Percentiles rank a stretch among this genome's conserved stretches.
phyloP scores from a whole-genome alignment of 176 grass and related monocot genomes.

The Hyparrhenia diplandra region DNA sequence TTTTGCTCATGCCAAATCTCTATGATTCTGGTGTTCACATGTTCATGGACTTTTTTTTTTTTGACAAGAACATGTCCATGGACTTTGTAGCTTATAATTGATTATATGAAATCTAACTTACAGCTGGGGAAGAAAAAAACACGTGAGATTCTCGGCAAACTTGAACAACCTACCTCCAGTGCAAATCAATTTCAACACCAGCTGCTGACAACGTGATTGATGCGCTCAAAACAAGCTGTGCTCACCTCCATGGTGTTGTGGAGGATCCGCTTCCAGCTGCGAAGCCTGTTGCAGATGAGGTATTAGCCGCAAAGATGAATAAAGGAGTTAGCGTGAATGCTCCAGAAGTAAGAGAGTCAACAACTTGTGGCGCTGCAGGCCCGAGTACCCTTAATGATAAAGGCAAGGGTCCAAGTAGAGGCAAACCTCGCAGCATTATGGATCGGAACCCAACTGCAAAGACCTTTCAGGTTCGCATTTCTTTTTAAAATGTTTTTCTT shows the following conservation, averaged over 20 bases:
- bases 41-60: too few relatives aligned
- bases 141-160: slow-evolving; percentile 7
- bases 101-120: too few relatives aligned
- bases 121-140: slow-evolving; percentile 32
- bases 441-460: slow-evolving; percentile 52
- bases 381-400: slow-evolving; percentile 5
- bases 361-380: slow-evolving; percentile 4
- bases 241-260: too few relatives aligned
- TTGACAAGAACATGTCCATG: too few relatives aligned
- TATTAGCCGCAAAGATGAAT: slow-evolving; percentile 30
- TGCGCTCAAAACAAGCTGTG: slow-evolving; percentile 48
- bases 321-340: slow-evolving; percentile 6
- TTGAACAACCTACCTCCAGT: slow-evolving; percentile 1
- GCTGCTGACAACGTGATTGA: slow-evolving; percentile 43
- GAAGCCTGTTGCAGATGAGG: slow-evolving; percentile 39
- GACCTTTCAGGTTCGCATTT: slow-evolving; percentile 28
- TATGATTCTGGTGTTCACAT: too few relatives aligned
- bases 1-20: too few relatives aligned
- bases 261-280: slow-evolving; percentile 56
- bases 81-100: too few relatives aligned
- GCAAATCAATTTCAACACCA: slow-evolving; percentile 29
- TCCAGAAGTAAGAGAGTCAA: neutral
- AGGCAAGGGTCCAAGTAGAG: neutral
- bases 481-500: neutral
- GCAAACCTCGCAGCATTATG: slow-evolving; percentile 29